Evolutionary conservation across 805 yeast genomes (phyloP).

Genomic region (Lipomyces sp.): DNA sequence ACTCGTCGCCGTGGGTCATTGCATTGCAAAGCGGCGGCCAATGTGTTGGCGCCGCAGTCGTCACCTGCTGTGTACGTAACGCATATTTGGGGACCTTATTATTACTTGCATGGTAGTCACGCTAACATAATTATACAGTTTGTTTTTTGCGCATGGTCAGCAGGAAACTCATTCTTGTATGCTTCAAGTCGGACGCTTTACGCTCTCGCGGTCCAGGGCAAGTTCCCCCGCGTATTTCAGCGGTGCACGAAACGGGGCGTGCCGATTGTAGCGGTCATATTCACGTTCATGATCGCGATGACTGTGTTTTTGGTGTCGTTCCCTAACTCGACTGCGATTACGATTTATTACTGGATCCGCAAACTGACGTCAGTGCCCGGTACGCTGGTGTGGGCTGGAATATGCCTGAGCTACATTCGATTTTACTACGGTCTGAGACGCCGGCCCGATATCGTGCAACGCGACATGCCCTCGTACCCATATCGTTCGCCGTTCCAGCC

Average conservation of each 20-base stretch:
- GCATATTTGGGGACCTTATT: neutral
- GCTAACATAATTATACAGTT: constrained; percentile 9
- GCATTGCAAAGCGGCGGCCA: constrained; percentile 71
- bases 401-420: constrained; percentile 66
- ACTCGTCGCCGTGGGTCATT: constrained; percentile 77
- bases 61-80: constrained; percentile 51
- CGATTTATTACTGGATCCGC: constrained; percentile 39
- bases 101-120: neutral
- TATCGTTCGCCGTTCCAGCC: constrained; percentile 75
- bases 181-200: constrained; percentile 74
- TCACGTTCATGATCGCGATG: constrained; percentile 52
- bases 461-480: constrained; percentile 69
- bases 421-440: constrained; percentile 65
- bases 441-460: constrained; percentile 66
- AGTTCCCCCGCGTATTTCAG: constrained; percentile 65
- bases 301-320: constrained; percentile 34
- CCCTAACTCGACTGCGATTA: constrained; percentile 29
- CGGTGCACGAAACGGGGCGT: constrained; percentile 78
- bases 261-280: constrained; percentile 69
- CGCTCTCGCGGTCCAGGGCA: constrained; percentile 67
- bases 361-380: constrained; percentile 53
- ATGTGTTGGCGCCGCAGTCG: constrained; percentile 69
- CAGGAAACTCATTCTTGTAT: constrained; percentile 72
- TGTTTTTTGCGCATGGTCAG: constrained; percentile 57
- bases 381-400: constrained; percentile 76